phyloP scores from a whole-genome alignment of 768 basidiomycete genomes.

The Macrolepiota dolichaula region DNA sequence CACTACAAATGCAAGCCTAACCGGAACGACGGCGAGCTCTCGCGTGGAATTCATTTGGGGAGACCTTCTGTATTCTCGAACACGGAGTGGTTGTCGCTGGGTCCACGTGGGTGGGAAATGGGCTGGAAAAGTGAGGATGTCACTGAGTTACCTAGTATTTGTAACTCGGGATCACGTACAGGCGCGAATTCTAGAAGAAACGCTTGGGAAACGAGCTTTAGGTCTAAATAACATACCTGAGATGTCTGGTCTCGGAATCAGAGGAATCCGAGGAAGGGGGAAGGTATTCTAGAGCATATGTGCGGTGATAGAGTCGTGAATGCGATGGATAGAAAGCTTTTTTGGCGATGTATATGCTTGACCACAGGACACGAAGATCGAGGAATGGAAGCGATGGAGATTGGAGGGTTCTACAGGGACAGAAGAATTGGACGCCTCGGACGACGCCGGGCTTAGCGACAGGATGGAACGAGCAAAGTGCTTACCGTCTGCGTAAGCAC shows the following conservation, averaged over 20 bases:
- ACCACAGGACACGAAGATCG: constrained; percentile 10
- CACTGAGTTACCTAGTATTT: constrained; percentile 5
- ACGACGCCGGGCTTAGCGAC: constrained; percentile 9
- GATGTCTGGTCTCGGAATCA: background rate
- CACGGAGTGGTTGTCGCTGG: constrained; percentile 5
- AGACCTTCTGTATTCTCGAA: constrained; percentile 6
- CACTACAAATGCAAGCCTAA: background rate
- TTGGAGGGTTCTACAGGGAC: constrained; percentile 11
- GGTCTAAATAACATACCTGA: background rate
- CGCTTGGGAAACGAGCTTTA: constrained; percentile 4
- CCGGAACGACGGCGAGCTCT: constrained; percentile 6
- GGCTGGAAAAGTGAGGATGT: constrained; percentile 5
- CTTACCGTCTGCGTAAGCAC: constrained; percentile 8
- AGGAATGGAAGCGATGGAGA: constrained; percentile 11
- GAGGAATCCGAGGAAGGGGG: constrained; percentile 8
- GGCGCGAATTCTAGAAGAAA: constrained; percentile 10
- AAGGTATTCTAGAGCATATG: constrained; percentile 3
- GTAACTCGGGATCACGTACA: constrained; percentile 10
- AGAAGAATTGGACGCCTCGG: constrained; percentile 10
- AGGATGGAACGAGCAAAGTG: constrained; percentile 10
- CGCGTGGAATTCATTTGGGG: constrained; percentile 12
- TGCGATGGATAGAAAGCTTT: background rate
- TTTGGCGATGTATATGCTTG: constrained; percentile 7
- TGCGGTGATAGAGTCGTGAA: constrained; percentile 1
- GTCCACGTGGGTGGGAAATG: constrained; percentile 8